phyloP scores from a whole-genome alignment of 768 basidiomycete species.

The Phylloporus sp. region DNA sequence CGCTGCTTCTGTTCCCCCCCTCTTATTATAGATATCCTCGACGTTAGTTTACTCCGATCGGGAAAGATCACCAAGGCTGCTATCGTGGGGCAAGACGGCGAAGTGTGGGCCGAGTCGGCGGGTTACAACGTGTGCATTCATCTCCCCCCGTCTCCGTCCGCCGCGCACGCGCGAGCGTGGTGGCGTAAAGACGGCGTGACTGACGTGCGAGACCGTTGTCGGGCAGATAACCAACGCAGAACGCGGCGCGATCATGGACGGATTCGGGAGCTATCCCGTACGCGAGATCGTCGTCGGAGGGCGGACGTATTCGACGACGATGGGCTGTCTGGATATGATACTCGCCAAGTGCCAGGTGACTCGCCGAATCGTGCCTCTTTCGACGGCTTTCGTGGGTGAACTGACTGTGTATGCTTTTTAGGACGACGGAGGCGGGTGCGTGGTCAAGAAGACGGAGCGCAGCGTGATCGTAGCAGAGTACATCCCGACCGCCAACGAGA shows the following conservation, averaged over 20 bases:
- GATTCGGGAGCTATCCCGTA: slow-evolving; percentile 17
- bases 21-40: slow-evolving; percentile 64
- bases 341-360: slow-evolving; percentile 24
- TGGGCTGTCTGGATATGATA: slow-evolving; percentile 25
- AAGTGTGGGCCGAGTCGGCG: slow-evolving; percentile 30
- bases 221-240: slow-evolving; percentile 25
- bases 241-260: slow-evolving; percentile 14
- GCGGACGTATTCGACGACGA: slow-evolving; percentile 22
- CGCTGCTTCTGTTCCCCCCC: background rate
- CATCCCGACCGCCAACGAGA: slow-evolving; percentile 2
- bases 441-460: slow-evolving; percentile 24
- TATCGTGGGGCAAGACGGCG: slow-evolving; percentile 29
- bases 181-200: no score
- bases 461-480: slow-evolving; percentile 26
- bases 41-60: slow-evolving; percentile 69
- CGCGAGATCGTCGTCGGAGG: slow-evolving; percentile 24
- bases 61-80: slow-evolving; percentile 74
- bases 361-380: background rate
- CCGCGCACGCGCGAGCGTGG: no score
- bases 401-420: background rate
- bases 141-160: background rate
- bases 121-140: slow-evolving; percentile 22
- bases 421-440: slow-evolving; percentile 22
- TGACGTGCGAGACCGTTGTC: no score
- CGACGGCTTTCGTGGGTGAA: background rate